A percentile compares a stretch with the other conserved stretches of the same genome.
Evolutionary conservation across 805 yeast species (phyloP).

Genomic region (Zygosaccharomyces bailii): DNA sequence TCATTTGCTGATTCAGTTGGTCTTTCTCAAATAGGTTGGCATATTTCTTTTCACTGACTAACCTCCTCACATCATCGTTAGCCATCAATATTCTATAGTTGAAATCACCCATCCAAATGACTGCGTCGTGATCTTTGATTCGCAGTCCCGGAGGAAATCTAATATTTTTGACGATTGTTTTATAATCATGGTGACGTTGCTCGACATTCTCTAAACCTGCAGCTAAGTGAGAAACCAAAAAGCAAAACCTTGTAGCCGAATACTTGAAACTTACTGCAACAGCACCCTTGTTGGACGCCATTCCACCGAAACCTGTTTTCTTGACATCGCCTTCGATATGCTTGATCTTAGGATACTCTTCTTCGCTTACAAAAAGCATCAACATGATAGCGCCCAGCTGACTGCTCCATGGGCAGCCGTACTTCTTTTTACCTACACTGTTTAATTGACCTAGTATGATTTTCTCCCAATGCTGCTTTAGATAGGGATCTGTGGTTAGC

Average conservation of each 20-base stretch:
- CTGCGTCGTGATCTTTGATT: constrained; percentile 73
- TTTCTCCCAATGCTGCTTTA: constrained; percentile 62
- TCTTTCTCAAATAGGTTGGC: constrained; percentile 61
- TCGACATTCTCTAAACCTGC: constrained; percentile 82
- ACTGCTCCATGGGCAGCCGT: constrained; percentile 62
- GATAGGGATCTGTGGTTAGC: constrained; percentile 67
- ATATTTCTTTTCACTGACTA: constrained; percentile 48
- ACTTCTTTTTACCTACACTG: constrained; percentile 41
- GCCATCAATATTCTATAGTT: constrained; percentile 76
- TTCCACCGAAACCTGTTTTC: constrained; percentile 93
- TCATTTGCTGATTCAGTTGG: constrained; percentile 76
- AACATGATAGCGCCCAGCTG: constrained; percentile 84
- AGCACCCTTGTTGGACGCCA: constrained; percentile 80
- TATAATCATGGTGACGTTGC: constrained; percentile 84
- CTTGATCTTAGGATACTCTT: constrained; percentile 49
- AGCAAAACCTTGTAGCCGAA: constrained; percentile 67
- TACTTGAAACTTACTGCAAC: constrained; percentile 64
- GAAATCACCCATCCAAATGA: constrained; percentile 92
- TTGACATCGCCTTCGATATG: constrained; percentile 69
- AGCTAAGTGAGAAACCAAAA: constrained; percentile 84
- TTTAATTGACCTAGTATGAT: constrained; percentile 50
- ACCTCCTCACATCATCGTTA: constrained; percentile 62
- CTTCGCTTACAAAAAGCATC: constrained; percentile 60
- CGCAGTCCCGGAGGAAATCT: constrained; percentile 55
- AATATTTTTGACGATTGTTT: constrained; percentile 67